Percentiles rank a stretch among this genome's conserved stretches.
Conservation (phyloP, 1,284 basidiomycete species). For the Apiotrichum sp. region DNA sequence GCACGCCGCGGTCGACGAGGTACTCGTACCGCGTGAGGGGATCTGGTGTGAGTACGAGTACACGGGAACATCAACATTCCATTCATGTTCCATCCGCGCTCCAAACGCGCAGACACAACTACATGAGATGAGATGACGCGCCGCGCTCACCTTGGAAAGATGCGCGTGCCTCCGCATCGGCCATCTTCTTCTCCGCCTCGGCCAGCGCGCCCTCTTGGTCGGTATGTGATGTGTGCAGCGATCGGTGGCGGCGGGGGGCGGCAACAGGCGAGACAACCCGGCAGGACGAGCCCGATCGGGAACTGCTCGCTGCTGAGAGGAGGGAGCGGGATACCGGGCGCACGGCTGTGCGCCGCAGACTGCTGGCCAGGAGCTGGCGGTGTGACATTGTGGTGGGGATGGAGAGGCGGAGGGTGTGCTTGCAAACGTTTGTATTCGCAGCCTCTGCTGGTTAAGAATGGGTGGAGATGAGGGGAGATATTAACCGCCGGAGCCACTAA, state of each 20-base stretch:
- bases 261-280: neutral
- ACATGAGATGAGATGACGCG: no score
- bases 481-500: no score
- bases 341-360: no score
- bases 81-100: no score
- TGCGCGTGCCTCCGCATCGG: slow-evolving; percentile 13
- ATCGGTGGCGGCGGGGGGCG: neutral
- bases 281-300: neutral
- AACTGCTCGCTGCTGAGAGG: neutral
- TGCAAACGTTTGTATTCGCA: no score
- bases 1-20: slow-evolving; percentile 63
- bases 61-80: no score
- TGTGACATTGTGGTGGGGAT: slow-evolving; percentile 5
- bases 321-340: neutral
- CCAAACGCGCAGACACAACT: no score
- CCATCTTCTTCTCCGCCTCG: neutral
- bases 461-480: no score
- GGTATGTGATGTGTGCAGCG: slow-evolving; percentile 1
- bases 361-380: slow-evolving; percentile 5
- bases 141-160: slow-evolving; percentile 13
- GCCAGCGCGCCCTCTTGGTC: neutral
- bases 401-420: no score
- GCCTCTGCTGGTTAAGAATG: no score
- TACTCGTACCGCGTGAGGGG: slow-evolving; percentile 60
- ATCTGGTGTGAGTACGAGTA: slow-evolving; percentile 19